Evolutionary conservation across 164 flowering plant species (phyloP), one percentile per base, ranked within the genome.

Genomic region (Aristolochia californica): DNA sequence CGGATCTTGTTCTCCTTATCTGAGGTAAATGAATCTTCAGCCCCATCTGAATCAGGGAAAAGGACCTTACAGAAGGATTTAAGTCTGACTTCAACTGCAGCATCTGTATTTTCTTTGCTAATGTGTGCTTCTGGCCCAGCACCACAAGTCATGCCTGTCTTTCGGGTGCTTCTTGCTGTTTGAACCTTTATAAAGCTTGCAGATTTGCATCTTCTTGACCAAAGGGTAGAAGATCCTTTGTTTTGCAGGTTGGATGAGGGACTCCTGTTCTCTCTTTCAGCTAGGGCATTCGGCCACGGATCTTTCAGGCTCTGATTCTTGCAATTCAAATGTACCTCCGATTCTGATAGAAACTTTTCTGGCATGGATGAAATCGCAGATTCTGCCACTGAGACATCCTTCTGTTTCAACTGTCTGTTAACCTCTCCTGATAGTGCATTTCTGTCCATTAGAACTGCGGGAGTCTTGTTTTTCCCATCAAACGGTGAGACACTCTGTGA

Each of bases 1-100:
- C 84, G 86, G 20, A 80, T 77, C 60, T 75, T 60, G 64, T 86
- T 84, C 74, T 84, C 89, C 74, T 84, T 82, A 55, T 80, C 74
- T 49, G 89, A 85, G 45, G 81, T 70, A 59, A 63, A 78, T 14
- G 67, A 52, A 45, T 80, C 82, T 52, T 66, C 72, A 27, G 54
- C 74, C 27, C 45, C 51, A 30, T 69, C 77, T 13, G 50, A 54
- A 13, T 48, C 68, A 51, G 66, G 18, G 50, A 66, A 77, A 50
- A 71, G 75, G 70, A 60, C 60, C 68, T 51, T 72, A 5, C 65
- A 26, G 43, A 64, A 45, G 8, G 53, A 50, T 48, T 62, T 63
- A 30, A 34, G 54, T 34, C 26, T 48, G 28, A 45, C 45, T 7
- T 17, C 38, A 26, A 10, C 22, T 30, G 2, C 26, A 48, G 18